Evolutionary conservation across 352 stramenopile species (phyloP), one percentile per base, ranked within the genome.

Genomic region (Globisporangium rhizosaccharum): DNA sequence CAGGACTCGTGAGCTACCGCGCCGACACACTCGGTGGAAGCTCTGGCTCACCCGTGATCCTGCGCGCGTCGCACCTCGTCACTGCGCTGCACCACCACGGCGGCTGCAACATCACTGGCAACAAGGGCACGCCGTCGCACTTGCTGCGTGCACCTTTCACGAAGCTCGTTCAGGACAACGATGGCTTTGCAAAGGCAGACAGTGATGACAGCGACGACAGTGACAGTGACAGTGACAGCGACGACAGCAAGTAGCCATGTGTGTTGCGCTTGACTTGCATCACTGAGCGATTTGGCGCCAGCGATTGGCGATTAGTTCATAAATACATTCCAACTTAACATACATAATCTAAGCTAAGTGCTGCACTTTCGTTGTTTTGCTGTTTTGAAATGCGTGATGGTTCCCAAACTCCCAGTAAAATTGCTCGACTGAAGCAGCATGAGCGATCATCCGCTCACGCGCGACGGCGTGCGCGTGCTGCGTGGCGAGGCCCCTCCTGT

Each of bases 391-490:
- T 51, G 20, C 47, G n/a, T n/a, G n/a, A n/a, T n/a, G n/a, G n/a
- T n/a, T n/a, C n/a, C n/a, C n/a, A n/a, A n/a, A n/a, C n/a, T n/a
- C n/a, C n/a, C n/a, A n/a, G n/a, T n/a, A n/a, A n/a, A n/a, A n/a
- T n/a, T n/a, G n/a, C n/a, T n/a, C n/a, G n/a, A n/a, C n/a, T n/a
- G n/a, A n/a, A n/a, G 42, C 15, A 48, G 17, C 42, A 48, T n/a
- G 17, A 50, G 45, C 46, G 30, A 15, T 49, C 17, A 28, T 3
- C 46, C 28, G 33, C 65, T 90, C 56, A 83, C 79, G 36, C 33
- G 57, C 25, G 59, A 72, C 36, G 81, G 75, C 51, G 61, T 76
- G 51, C 72, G 59, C 63, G 61, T 63, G 46, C 59, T 75, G 28
- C 71, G 68, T 30, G 59, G 45, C 4, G 66, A 68, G 5, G 10